Conservation (phyloP, 495 filamentous ascomycete species). For the Aspergillus asperescens region DNA sequence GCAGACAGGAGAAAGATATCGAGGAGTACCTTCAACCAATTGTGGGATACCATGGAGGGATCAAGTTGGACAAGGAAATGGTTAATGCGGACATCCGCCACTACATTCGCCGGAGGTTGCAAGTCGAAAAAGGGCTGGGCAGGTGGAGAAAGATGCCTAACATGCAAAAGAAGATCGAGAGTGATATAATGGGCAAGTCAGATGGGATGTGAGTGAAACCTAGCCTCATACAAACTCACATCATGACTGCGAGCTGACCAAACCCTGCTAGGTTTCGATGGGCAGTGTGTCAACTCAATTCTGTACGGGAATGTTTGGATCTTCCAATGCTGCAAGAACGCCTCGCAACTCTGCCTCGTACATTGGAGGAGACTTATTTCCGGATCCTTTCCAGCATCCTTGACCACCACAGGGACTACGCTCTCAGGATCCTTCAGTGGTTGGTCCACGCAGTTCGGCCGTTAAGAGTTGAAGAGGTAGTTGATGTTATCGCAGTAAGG, state of each 20-base stretch:
- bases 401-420: conserved; percentile 10
- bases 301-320: conserved; percentile 21
- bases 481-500: conserved; percentile 17
- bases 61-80: too few species aligned
- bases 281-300: conserved; percentile 34
- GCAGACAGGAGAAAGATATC: too few species aligned
- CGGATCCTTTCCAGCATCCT: conserved; percentile 27
- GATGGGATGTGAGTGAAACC: conserved; percentile 32
- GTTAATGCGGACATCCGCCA: conserved; percentile 22
- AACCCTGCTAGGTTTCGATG: conserved; percentile 32
- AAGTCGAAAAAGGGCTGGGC: conserved; percentile 9
- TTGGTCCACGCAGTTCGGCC: conserved; percentile 23
- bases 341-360: conserved; percentile 27
- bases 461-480: conserved; percentile 24
- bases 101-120: conserved; percentile 16
- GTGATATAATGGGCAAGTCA: conserved; percentile 22
- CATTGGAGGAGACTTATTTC: conserved; percentile 33
- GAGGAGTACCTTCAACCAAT: too few species aligned
- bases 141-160: conserved; percentile 18
- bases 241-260: conserved; percentile 7
- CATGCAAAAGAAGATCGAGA: conserved; percentile 22
- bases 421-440: conserved; percentile 24
- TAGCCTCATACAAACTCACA: too few species aligned
- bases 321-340: conserved; percentile 9
- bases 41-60: too few species aligned